phyloP scores from a whole-genome alignment of 2,329 filamentous ascomycete species.

The Fusarium sp. region DNA sequence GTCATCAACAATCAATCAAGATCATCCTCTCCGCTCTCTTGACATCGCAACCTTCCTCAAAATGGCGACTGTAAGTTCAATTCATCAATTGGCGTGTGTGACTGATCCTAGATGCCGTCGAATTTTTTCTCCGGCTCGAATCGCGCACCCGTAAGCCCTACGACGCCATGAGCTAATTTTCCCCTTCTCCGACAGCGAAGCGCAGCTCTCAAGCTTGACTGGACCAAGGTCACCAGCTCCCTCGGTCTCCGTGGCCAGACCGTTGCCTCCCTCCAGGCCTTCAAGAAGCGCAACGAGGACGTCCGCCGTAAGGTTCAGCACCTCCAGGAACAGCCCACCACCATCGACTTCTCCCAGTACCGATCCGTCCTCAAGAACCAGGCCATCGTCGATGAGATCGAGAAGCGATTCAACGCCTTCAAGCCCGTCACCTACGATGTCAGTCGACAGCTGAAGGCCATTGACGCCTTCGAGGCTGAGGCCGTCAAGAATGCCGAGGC shows the following conservation, averaged over 20 bases:
- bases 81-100: conserved; percentile 50
- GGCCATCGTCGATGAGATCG: conserved; percentile 94
- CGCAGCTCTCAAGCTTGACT: conserved; percentile 99
- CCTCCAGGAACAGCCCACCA: conserved; percentile 87
- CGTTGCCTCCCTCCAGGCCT: conserved; percentile 89
- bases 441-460: conserved; percentile 93
- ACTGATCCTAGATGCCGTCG: conserved; percentile 39
- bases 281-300: conserved; percentile 99
- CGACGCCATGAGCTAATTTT: conserved; percentile 69
- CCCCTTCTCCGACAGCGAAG: conserved; percentile 78
- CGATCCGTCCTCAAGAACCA: conserved; percentile 95
- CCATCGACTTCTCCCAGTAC: conserved; percentile 95
- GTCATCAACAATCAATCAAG: conserved; percentile 62
- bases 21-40: conserved; percentile 66
- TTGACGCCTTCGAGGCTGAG: conserved; percentile 97
- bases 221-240: conserved; percentile 93
- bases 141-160: conserved; percentile 38
- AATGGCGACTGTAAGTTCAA: conserved; percentile 78
- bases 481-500: conserved; percentile 96
- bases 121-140: conserved; percentile 23
- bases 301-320: conserved; percentile 92
- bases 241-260: conserved; percentile 98
- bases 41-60: conserved; percentile 66
- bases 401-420: conserved; percentile 94
- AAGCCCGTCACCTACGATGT: conserved; percentile 96